Evolutionary conservation across 257 asterid genomes (phyloP), one percentile per base, ranked within the genome.

Genomic region (Solanum commersonii): DNA sequence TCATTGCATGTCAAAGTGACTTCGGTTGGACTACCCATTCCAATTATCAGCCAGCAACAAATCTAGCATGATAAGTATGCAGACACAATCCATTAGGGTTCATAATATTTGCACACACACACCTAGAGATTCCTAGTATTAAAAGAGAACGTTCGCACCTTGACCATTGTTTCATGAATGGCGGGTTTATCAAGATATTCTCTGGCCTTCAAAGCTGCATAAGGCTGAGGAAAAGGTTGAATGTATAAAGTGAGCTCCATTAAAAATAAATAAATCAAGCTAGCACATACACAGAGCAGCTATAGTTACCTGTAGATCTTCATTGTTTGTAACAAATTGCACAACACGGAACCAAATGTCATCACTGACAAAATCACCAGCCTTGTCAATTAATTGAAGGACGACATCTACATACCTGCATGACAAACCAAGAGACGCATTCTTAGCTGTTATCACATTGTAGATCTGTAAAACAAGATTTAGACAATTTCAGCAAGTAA

Each of bases 331-430:
- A 81, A 96, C 99, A 78, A 96, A 96, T 91, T 95, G 99, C 91
- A 96, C 99, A 42, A 96, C 99, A 73, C 99, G 99, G 88, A 96
- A 96, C 99, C 99, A 96, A 84, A 96, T 96, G 91, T 95, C 99
- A 91, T 96, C 99, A 92, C 98, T 94, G 91, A 96, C 99, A 29
- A 96, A 96, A 90, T 96, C 99, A 88, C 99, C 98, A 29, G 99
- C 99, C 94, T 96, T 96, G 93, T 96, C 99, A 92, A 96, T 96
- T 94, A 96, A 91, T 93, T 96, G 99, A 91, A 96, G 99, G 91
- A 96, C 93, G 88, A 96, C 99, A 90, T 96, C 99, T 52, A 96
- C 98, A 89, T 96, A 96, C 99, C 99, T 96, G 92, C 88, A 93
- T 78, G 84, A 10, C 68, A 73, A 73, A 77, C 68, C 79, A 76